Evolutionary conservation across 202 grass and related monocot species (phyloP).

Genomic region (Eragrostis tef): DNA sequence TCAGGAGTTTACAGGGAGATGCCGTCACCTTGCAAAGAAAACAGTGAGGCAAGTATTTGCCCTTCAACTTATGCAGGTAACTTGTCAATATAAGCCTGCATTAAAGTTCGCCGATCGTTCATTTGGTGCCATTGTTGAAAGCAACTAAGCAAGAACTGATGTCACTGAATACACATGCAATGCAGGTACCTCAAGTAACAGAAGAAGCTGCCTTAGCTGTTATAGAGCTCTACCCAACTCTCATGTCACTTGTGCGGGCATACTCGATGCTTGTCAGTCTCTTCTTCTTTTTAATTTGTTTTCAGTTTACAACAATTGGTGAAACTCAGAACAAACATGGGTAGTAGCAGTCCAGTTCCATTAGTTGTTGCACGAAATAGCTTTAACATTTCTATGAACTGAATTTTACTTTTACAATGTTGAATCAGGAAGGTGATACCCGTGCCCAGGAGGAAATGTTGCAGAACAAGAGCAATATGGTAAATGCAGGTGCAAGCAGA

Average conservation of each 20-base stretch:
- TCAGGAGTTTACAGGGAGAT: slow-evolving; percentile 68
- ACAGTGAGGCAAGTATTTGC: slow-evolving; percentile 83
- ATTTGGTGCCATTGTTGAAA: slow-evolving; percentile 27
- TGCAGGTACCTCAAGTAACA: slow-evolving; percentile 82
- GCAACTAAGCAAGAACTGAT: not conserved
- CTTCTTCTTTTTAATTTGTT: slow-evolving; percentile 26
- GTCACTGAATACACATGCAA: not conserved
- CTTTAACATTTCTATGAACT: not conserved
- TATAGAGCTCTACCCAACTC: slow-evolving; percentile 64
- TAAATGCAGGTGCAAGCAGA: slow-evolving; percentile 66
- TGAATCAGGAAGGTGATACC: slow-evolving; percentile 62
- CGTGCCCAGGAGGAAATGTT: slow-evolving; percentile 71
- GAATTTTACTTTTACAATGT: not conserved
- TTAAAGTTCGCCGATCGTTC: not conserved
- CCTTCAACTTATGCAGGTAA: slow-evolving; percentile 99
- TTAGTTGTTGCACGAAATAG: too few species aligned
- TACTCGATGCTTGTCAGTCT: slow-evolving; percentile 64
- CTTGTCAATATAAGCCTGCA: not conserved
- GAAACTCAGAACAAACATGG: not conserved
- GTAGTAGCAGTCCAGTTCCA: too few species aligned
- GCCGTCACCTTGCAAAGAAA: slow-evolving; percentile 65
- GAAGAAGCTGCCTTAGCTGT: slow-evolving; percentile 79
- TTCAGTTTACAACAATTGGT: slow-evolving; percentile 1
- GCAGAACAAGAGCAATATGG: slow-evolving; percentile 55
- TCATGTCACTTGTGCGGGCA: slow-evolving; percentile 60